Base-by-base conservation (phyloP, 768 basidiomycete species). In the Galerina sulciceps region DNA sequence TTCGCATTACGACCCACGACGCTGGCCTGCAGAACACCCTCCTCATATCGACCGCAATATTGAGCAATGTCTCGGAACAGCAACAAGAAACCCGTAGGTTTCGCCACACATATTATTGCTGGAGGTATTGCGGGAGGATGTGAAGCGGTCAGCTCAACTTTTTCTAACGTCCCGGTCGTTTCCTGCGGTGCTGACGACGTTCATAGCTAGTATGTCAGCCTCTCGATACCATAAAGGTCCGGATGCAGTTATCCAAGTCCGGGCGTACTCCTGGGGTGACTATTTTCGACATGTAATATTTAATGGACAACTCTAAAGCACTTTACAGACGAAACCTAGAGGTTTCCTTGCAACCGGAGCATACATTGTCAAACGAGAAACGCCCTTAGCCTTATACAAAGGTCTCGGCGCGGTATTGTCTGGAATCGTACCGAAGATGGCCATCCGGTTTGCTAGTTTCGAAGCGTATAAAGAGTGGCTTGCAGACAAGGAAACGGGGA, bases 381-480 rank as follows among this genome's bases (percentile, higher is more conserved):
- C 96, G 2, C 94, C 94, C 0, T 82, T 99, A 38, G 97, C 97
- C 2, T 76, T 99, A 38, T 99, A 99, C 85, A 99, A 99, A 72
- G 97, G 96, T 61, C 85, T 99, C 37, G 97, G 97, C 18, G 97
- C 97, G 9, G 97, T 99, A 42, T 79, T 96, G 45, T 89, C 93
- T 10, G 97, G 97, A 10, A 99, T 99, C 72, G 94, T 98, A 8
- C 97, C 97, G 1, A 99, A 99, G 79, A 99, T 99, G 97, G 94
- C 94, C 47, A 98, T 95, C 70, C 91, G 97, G 36, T 99, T 99
- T 72, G 96, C 96, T 10, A 94, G 93, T 73, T 99, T 99, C 71
- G 97, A 99, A 78, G 81, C 87, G 44, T 99, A 99, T 83, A 95
- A 96, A 73, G 83, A 79, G 0, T 87, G 84, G 83, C 75, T 99